Evolutionary conservation across 1,284 basidiomycete genomes (phyloP).

Genomic region (Trametes hirsuta): DNA sequence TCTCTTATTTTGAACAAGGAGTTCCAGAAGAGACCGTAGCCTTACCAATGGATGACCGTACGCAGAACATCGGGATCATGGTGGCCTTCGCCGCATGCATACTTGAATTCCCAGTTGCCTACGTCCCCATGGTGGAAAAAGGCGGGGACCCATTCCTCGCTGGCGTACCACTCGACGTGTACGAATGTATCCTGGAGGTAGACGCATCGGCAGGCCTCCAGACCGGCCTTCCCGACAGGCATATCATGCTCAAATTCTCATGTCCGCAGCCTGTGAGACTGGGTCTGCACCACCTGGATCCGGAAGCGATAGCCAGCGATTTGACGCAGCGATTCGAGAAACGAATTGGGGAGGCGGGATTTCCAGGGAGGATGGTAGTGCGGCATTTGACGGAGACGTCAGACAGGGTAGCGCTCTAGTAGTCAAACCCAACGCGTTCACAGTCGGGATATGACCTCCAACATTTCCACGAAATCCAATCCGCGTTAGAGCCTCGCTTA

Average conservation of each 20-base stretch:
- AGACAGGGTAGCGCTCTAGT: slow-evolving; percentile 33
- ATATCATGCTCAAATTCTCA: slow-evolving; percentile 45
- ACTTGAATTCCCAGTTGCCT: slow-evolving; percentile 62
- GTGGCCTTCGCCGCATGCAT: slow-evolving; percentile 57
- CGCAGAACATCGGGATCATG: slow-evolving; percentile 23
- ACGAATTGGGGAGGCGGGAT: slow-evolving; percentile 9
- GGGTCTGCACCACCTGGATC: slow-evolving; percentile 23
- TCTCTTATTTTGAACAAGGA: neutral
- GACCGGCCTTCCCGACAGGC: slow-evolving; percentile 11
- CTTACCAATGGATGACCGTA: neutral
- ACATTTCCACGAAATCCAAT: too few relatives aligned
- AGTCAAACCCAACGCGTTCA: too few relatives aligned
- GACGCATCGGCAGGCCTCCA: neutral
- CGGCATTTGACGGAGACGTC: slow-evolving; percentile 24
- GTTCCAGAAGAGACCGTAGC: neutral
- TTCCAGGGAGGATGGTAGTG: slow-evolving; percentile 17
- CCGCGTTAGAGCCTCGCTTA: too few relatives aligned
- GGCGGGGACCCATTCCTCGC: slow-evolving; percentile 43
- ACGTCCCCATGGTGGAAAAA: slow-evolving; percentile 43
- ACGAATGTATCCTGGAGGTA: slow-evolving; percentile 40
- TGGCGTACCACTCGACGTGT: slow-evolving; percentile 49
- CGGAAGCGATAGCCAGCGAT: slow-evolving; percentile 20
- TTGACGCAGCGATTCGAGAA: slow-evolving; percentile 16
- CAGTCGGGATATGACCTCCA: too few relatives aligned
- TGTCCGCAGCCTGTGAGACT: slow-evolving; percentile 38